phyloP scores from a whole-genome alignment of 768 basidiomycete species.

The Clavaria fumosa region DNA sequence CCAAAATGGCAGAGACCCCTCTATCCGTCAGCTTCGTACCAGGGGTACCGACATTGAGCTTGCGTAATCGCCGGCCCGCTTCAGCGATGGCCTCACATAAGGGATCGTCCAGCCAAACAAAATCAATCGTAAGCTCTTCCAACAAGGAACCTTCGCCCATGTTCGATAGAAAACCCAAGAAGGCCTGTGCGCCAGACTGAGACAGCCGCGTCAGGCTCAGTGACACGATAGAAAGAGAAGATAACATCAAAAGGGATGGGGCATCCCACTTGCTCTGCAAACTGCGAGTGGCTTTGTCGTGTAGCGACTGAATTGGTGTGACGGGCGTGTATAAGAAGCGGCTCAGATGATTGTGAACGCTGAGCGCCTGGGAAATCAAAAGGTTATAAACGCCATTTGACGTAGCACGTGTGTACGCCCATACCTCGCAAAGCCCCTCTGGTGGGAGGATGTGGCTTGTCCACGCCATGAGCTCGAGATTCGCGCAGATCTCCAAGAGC shows the following conservation, averaged over 20 bases:
- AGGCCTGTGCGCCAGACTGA: slow-evolving; percentile 20
- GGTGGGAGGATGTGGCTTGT: slow-evolving; percentile 19
- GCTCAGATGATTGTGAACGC: too few relatives aligned
- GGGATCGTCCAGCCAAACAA: slow-evolving; percentile 25
- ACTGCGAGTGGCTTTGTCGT: slow-evolving; percentile 11
- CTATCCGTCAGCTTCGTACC: slow-evolving; percentile 25
- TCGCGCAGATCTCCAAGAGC: slow-evolving; percentile 12
- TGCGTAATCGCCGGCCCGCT: slow-evolving; percentile 18
- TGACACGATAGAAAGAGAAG: slow-evolving; percentile 15
- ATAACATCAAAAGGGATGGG: slow-evolving; percentile 20
- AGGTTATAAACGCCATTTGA: slow-evolving; percentile 12
- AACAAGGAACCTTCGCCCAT: slow-evolving; percentile 18
- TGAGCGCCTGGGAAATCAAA: slow-evolving; percentile 13
- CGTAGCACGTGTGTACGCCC: slow-evolving; percentile 1
- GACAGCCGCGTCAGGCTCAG: slow-evolving; percentile 21
- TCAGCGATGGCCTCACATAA: slow-evolving; percentile 21
- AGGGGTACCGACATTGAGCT: slow-evolving; percentile 19
- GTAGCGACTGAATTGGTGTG: too few relatives aligned
- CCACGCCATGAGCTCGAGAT: slow-evolving; percentile 21
- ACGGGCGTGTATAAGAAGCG: too few relatives aligned
- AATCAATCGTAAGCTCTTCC: slow-evolving; percentile 20
- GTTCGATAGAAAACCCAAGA: slow-evolving; percentile 14
- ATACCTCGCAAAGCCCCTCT: slow-evolving; percentile 25
- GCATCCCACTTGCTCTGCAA: slow-evolving; percentile 21
- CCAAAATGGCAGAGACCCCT: slow-evolving; percentile 19